Conservation (phyloP, 495 filamentous ascomycete genomes). For the Aspergillus coremiiformis region DNA sequence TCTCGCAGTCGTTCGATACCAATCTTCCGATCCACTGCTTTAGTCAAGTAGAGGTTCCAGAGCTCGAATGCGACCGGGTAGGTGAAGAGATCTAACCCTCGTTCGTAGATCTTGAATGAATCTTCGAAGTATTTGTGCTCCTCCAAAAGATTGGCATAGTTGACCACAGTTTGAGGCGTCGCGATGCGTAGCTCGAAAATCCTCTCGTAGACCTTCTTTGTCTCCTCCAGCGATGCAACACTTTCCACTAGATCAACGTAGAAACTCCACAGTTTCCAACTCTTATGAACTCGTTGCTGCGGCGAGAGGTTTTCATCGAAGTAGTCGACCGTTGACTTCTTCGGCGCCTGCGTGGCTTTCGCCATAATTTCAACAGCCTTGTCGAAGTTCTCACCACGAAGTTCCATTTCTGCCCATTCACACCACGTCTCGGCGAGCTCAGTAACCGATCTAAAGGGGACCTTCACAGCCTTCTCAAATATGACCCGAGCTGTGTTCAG, state of each 20-base stretch:
- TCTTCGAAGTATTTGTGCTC: slow-evolving; percentile 96
- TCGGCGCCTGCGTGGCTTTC: slow-evolving; percentile 91
- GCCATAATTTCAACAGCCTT: slow-evolving; percentile 92
- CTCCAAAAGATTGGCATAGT: slow-evolving; percentile 93
- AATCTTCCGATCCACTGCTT: slow-evolving; percentile 92
- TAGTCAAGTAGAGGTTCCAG: slow-evolving; percentile 97
- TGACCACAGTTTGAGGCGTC: slow-evolving; percentile 96
- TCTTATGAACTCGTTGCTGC: slow-evolving; percentile 96
- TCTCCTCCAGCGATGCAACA: slow-evolving; percentile 85
- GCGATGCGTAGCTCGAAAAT: slow-evolving; percentile 98
- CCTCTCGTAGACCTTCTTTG: slow-evolving; percentile 86
- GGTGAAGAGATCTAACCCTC: slow-evolving; percentile 91
- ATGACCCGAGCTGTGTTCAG: slow-evolving; percentile 80
- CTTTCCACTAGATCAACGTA: slow-evolving; percentile 98
- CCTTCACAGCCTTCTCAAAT: slow-evolving; percentile 95
- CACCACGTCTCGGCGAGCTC: slow-evolving; percentile 98
- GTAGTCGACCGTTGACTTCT: slow-evolving; percentile 92
- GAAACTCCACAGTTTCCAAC: slow-evolving; percentile 99
- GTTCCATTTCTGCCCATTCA: slow-evolving; percentile 97
- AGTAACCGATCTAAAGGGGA: slow-evolving; percentile 88
- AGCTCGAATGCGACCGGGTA: slow-evolving; percentile 98
- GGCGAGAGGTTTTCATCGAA: slow-evolving; percentile 93
- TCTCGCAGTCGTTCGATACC: slow-evolving; percentile 90
- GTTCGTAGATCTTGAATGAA: slow-evolving; percentile 94
- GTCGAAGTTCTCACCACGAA: slow-evolving; percentile 93